Conservation (phyloP, 768 basidiomycete genomes). For the Wakefieldia striispora region DNA sequence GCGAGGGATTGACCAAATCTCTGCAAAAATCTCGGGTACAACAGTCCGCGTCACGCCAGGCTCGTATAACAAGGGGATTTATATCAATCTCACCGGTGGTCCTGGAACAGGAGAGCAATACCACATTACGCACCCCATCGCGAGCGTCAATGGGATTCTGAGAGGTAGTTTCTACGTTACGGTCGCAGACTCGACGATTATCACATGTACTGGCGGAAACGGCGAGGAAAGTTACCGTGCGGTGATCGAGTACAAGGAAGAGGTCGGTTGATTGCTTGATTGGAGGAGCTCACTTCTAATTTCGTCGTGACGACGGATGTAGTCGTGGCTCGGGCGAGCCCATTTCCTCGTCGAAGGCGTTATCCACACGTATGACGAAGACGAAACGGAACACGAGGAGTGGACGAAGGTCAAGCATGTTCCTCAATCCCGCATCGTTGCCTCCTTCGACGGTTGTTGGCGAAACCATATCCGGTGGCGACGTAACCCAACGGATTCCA, state of each 20-base stretch:
- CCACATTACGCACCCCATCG: conserved; percentile 86
- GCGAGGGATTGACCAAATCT: conserved; percentile 87
- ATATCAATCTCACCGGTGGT: conserved; percentile 71
- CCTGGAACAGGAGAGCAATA: conserved; percentile 78
- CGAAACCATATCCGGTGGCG: conserved; percentile 79
- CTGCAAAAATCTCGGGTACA: conserved; percentile 88
- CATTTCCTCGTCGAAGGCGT: conserved; percentile 87
- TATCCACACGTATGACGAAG: conserved; percentile 76
- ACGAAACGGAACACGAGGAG: conserved; percentile 57
- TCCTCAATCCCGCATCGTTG: conserved; percentile 72
- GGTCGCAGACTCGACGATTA: conserved; percentile 71
- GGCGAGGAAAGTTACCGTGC: conserved; percentile 65
- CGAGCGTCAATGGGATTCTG: conserved; percentile 87
- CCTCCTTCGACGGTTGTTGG: conserved; percentile 89
- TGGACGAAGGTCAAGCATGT: conserved; percentile 92
- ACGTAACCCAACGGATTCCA: conserved; percentile 51
- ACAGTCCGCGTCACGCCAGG: conserved; percentile 82
- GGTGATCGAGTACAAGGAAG: conserved; percentile 94
- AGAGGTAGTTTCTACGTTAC: conserved; percentile 92
- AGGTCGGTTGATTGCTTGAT: conserved; percentile 51
- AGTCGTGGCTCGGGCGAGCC: conserved; percentile 90
- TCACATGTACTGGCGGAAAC: conserved; percentile 76
- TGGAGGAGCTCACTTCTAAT: neutral
- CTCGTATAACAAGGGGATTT: conserved; percentile 84
- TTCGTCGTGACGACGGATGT: neutral